phyloP scores from a whole-genome alignment of 2,329 filamentous ascomycete genomes.

The Rhynchosporium secalis region DNA sequence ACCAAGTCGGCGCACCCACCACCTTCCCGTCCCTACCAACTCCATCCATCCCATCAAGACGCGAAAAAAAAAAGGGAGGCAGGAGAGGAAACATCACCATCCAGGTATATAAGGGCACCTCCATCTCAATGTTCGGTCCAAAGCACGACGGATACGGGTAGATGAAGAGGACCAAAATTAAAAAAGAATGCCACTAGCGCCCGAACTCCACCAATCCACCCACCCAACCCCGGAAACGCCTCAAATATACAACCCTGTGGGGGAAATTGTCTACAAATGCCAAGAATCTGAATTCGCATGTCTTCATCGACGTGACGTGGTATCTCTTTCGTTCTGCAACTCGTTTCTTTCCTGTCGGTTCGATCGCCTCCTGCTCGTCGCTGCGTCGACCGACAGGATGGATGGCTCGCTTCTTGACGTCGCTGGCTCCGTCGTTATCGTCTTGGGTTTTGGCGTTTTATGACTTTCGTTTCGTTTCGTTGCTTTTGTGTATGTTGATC shows the following conservation, averaged over 20 bases:
- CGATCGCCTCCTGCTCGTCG: neutral
- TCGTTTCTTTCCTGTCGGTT: neutral
- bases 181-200: neutral
- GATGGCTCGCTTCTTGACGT: slow-evolving; percentile 6
- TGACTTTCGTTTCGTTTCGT: neutral
- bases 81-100: slow-evolving; percentile 5
- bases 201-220: no score
- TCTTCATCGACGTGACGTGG: no score
- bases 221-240: no score
- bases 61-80: neutral
- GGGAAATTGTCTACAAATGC: neutral
- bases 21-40: neutral
- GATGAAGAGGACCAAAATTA: no score
- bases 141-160: neutral
- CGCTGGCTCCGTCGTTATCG: neutral
- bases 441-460: neutral
- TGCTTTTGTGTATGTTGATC: neutral
- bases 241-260: slow-evolving; percentile 2
- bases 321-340: neutral
- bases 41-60: no score
- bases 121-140: neutral
- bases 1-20: neutral
- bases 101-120: neutral
- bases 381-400: neutral
- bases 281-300: no score